Percentiles rank a stretch among this genome's conserved stretches.
Evolutionary conservation across 805 yeast genomes (phyloP).

Genomic region (Ogataea angusta): DNA sequence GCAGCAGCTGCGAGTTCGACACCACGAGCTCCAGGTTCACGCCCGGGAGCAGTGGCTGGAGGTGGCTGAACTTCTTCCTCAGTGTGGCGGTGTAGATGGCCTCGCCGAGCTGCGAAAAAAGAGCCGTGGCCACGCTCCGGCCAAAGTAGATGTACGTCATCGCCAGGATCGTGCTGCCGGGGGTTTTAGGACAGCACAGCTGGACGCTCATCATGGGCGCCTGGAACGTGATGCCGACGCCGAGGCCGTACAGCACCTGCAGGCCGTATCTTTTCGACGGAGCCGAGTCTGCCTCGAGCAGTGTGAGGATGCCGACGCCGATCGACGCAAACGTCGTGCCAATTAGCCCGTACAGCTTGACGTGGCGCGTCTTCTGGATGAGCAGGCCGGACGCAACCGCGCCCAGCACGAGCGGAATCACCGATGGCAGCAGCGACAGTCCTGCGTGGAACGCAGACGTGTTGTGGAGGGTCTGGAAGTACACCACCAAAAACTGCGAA

Average conservation of each 20-base stretch:
- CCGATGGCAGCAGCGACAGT: conserved; percentile 40
- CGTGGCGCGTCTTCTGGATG: conserved; percentile 36
- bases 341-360: conserved; percentile 40
- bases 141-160: conserved; percentile 44
- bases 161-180: conserved; percentile 48
- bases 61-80: conserved; percentile 17
- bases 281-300: conserved; percentile 40
- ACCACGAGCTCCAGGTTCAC: not conserved
- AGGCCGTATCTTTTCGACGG: conserved; percentile 40
- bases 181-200: conserved; percentile 47
- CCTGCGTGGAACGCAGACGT: conserved; percentile 45
- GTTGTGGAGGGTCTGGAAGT: conserved; percentile 47
- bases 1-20: conserved; percentile 3
- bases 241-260: conserved; percentile 43
- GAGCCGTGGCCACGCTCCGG: conserved; percentile 45
- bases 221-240: conserved; percentile 45
- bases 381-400: conserved; percentile 38
- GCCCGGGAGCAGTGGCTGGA: conserved; percentile 1
- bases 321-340: conserved; percentile 38
- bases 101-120: conserved; percentile 42
- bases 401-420: conserved; percentile 39
- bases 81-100: conserved; percentile 36
- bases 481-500: conserved; percentile 38
- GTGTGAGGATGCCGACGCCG: conserved; percentile 42
- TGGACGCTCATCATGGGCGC: conserved; percentile 42